Evolutionary conservation across 2,329 filamentous ascomycete species (phyloP), one percentile per base, ranked within the genome.

Genomic region (Clarireedia hainanense): DNA sequence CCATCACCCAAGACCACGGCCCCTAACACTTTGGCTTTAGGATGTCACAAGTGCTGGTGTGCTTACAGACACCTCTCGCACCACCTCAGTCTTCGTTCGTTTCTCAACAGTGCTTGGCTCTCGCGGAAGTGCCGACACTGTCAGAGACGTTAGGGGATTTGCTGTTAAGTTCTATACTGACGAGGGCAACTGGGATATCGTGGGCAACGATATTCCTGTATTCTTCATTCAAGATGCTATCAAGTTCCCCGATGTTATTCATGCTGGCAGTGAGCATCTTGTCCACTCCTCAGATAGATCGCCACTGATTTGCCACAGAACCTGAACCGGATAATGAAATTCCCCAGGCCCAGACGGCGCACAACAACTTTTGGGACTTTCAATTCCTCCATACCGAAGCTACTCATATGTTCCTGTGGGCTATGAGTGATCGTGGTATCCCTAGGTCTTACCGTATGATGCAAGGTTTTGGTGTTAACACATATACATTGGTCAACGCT

Each of bases 391-490:
- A 90, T 64, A 74, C 81, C 0, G 86, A 92, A 68, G 80, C 85
- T 0, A 89, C 86, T 0, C 86, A 91, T 68, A 90, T 89, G 85
- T 86, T 81, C 63, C 82, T 88, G 76, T 91, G 88, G 87, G 74
- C 83, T 30, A 88, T 90, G 84, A 86, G 81, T 7, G 88, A 91
- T 67, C 79, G 86, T 27, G 76, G 77, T 0, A 89, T 89, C 55
- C 88, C 88, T 1, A 80, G 86, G 2, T 89, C 85, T 0, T 91
- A 78, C 71, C 83, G 88, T 24, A 91, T 91, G 86, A 91, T 92
- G 85, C 86, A 92, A 62, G 88, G 88, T 0, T 92, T 91, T 56
- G 88, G 88, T 53, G 88, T 92, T 63, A 91, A 92, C 70, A 91
- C 89, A 0, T 92, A 77, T 64, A 86, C 80, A 0, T 76, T 91